These are phyloP conservation scores for Aspergillus leporis DNA, from an alignment of 495 filamentous ascomycete species.

Conservation along the genomic window DNA sequence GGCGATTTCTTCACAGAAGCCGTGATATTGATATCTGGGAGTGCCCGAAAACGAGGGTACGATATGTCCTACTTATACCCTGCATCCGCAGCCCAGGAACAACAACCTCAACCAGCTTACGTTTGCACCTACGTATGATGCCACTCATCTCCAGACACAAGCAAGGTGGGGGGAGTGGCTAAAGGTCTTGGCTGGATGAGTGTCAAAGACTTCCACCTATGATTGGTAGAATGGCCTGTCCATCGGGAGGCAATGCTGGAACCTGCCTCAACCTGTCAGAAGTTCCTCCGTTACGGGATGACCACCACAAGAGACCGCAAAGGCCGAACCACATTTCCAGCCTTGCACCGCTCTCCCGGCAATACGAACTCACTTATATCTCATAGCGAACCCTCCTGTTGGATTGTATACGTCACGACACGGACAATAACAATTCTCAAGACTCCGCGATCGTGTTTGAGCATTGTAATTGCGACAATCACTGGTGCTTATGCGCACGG, in stretches of 20 bases:
- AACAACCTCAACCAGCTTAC: background rate
- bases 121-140: slow-evolving; percentile 1
- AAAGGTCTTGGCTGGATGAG: background rate
- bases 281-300: background rate
- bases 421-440: background rate
- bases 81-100: background rate
- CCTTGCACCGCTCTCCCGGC: background rate
- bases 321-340: background rate
- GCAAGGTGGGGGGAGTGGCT: background rate
- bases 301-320: background rate
- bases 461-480: background rate
- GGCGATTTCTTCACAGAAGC: background rate
- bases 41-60: background rate
- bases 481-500: background rate
- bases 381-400: background rate
- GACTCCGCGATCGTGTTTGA: background rate
- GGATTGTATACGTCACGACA: background rate
- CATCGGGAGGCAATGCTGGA: slow-evolving; percentile 1
- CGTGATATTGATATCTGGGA: background rate
- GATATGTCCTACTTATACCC: background rate
- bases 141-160: background rate
- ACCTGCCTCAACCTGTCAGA: slow-evolving; percentile 1
- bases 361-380: background rate
- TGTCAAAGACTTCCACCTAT: background rate
- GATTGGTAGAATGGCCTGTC: background rate